Evolutionary conservation across 768 basidiomycete species (phyloP), one percentile per base, ranked within the genome.

Genomic region (Termitomyces sp.): DNA sequence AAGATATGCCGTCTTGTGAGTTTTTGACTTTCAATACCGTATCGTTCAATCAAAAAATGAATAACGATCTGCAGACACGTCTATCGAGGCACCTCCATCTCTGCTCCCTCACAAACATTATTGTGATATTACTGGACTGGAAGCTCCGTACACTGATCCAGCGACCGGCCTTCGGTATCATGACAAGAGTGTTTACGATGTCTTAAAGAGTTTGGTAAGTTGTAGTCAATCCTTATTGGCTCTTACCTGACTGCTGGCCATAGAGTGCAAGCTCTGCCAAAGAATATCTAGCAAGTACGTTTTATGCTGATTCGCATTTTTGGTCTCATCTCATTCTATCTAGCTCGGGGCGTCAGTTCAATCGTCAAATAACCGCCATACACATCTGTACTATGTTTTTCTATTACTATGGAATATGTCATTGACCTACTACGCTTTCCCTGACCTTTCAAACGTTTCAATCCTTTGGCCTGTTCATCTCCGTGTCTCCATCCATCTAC

Each of bases 111-210:
- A 86, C 51, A 80, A 81, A 61, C 86, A 88, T 62, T 92, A 90
- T 57, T 94, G 92, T 67, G 92, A 94, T 73, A 93, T 94, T 16
- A 94, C 92, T 0, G 91, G 92, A 0, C 78, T 94, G 13, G 91
- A 92, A 74, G 91, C 90, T 0, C 90, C 89, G 1, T 94, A 94
- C 65, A 93, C 90, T 0, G 90, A 94, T 65, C 92, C 92, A 7
- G 83, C 85, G 2, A 92, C 91, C 0, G 86, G 87, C 1, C 77
- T 94, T 11, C 82, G 92, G 4, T 94, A 90, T 69, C 89, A 94
- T 63, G 89, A 94, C 78, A 92, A 90, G 77, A 90, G 86, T 63
- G 84, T 94, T n/a, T 94, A 92, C 69, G 90, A 92, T 51, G 76
- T 92, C 33, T 84, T 94, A 64, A 91, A 90, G 70, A 81, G 83